Base-by-base conservation (phyloP, 1,139 yeast genomes). In the Hansenula anomala region DNA sequence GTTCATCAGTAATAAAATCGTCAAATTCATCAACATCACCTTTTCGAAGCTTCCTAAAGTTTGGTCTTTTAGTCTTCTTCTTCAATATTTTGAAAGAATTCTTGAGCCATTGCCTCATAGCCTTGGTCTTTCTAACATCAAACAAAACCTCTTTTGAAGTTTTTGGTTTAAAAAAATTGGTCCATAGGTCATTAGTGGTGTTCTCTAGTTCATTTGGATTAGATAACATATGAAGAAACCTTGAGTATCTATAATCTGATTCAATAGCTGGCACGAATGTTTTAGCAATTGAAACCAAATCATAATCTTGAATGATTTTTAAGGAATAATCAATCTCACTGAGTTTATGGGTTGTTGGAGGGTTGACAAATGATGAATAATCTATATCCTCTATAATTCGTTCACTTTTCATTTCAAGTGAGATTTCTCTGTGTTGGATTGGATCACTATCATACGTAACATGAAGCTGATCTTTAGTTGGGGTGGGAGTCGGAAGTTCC, bases 91-190 rank as follows among this genome's bases (percentile, higher is more conserved):
- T 51, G 50, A 79, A 80, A 0, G 85, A 66, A 20, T 64, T 61
- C 1, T 48, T 36, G 1, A 82, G 50, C 88, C 89, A 81, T 4
- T 49, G 44, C 24, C 59, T 53, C 1, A 80, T 61, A 17, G 33
- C 49, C 15, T 40, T 56, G 11, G 58, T 53, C 13, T 47, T 19
- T 11, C 37, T 35, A 0, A 48, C 40, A 15, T 56, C 62, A 28
- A 73, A 46, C 16, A 77, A 47, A 11, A 76, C 63, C 1, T 71
- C 68, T 1, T 59, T 51, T 4, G 67, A 45, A 0, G 41, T 32
- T 6, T 50, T 48, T 0, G 83, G 83, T 39, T 63, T 66, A 45
- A 73, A 73, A 17, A 62, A 46, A 13, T 61, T 63, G 1, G 71
- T 60, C 82, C 82, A 77, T 12, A 66, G 30, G 33, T 33, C 51